These are phyloP conservation scores for Bacterosira constricta DNA, from an alignment of 108 stramenopile species.

Conservation along the genomic window DNA sequence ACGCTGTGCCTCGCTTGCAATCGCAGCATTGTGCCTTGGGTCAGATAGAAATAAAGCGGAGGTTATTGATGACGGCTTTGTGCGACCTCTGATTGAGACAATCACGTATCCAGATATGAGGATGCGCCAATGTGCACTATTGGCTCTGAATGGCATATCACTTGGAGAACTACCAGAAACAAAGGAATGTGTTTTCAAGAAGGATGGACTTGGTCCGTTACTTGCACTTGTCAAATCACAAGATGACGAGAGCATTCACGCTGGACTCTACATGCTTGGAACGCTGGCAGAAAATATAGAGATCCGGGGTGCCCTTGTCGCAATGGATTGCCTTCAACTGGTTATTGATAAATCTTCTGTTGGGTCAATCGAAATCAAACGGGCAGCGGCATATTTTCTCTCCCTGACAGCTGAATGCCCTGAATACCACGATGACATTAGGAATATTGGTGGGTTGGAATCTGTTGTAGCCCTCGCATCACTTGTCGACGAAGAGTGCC, in stretches of 20 bases:
- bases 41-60: conserved; percentile 61
- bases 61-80: conserved; percentile 66
- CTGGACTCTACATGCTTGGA: conserved; percentile 74
- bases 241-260: conserved; percentile 62
- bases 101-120: conserved; percentile 69
- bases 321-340: conserved; percentile 54
- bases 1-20: conserved; percentile 74
- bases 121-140: conserved; percentile 65
- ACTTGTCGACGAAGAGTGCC: conserved; percentile 80
- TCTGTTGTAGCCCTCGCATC: conserved; percentile 63
- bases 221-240: conserved; percentile 47
- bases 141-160: conserved; percentile 72
- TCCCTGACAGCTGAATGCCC: conserved; percentile 63
- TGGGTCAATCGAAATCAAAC: conserved; percentile 76
- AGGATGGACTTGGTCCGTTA: conserved; percentile 64
- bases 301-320: conserved; percentile 58
- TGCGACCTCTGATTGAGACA: conserved; percentile 71
- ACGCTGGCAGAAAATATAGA: conserved; percentile 65
- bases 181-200: conserved; percentile 58
- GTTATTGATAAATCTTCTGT: conserved; percentile 47
- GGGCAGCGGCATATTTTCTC: conserved; percentile 74
- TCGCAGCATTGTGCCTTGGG: conserved; percentile 80
- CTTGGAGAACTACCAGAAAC: conserved; percentile 54
- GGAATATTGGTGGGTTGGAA: conserved; percentile 54
- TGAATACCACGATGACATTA: conserved; percentile 71